Conservation (phyloP, 805 yeast genomes). For the Metschnikowia amazonensis region DNA sequence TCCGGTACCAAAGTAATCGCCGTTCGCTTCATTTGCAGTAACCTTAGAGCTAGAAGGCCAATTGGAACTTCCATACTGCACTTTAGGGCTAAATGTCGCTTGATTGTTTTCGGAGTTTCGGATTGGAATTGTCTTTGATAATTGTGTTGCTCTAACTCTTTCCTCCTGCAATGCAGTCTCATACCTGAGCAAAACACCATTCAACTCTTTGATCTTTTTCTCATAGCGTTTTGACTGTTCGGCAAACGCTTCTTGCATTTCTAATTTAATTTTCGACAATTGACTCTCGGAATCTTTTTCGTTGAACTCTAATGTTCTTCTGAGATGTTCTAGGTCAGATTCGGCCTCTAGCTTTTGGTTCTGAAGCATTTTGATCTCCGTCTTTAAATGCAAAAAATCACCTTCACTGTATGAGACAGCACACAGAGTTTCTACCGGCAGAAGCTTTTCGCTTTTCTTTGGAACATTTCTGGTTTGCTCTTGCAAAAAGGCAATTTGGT, state of each 20-base stretch:
- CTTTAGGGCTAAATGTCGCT: conserved; percentile 7
- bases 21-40: not conserved
- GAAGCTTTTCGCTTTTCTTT: not conserved
- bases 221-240: conserved; percentile 28
- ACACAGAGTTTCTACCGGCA: not conserved
- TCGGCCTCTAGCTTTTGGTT: conserved; percentile 21
- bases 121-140: conserved; percentile 38
- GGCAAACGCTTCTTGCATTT: conserved; percentile 25
- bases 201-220: conserved; percentile 33
- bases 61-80: not conserved
- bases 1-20: not conserved
- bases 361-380: conserved; percentile 13
- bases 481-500: not conserved
- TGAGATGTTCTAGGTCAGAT: conserved; percentile 17
- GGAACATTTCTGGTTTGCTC: not conserved
- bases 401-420: not conserved
- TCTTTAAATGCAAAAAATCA: not conserved
- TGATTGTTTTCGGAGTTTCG: conserved; percentile 13
- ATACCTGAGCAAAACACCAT: conserved; percentile 26
- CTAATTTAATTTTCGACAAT: conserved; percentile 22
- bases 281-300: conserved; percentile 23
- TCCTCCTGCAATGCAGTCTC: conserved; percentile 38
- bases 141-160: conserved; percentile 31
- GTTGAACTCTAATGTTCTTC: conserved; percentile 15
- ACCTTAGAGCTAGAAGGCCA: not conserved